A percentile compares a stretch with the other conserved stretches of the same genome.
Evolutionary conservation across 148 eudicot species (phyloP).

Genomic region (Suaeda aralocaspica): DNA sequence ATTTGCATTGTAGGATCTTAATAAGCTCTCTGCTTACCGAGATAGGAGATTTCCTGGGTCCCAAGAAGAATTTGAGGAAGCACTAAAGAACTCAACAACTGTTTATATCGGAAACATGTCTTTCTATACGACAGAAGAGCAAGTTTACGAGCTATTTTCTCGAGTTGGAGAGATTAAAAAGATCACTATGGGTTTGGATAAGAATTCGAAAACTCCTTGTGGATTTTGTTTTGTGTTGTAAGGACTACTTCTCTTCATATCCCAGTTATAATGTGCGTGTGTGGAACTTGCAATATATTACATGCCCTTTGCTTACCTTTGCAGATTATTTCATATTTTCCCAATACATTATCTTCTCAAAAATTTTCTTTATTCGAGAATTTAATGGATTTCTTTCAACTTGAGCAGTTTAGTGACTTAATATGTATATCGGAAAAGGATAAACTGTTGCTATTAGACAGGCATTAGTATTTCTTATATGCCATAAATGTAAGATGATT

Average conservation of each 20-base stretch:
- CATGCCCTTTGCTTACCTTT: not conserved
- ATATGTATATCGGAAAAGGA: not conserved
- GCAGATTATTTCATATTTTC: not conserved
- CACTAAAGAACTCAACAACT: slow-evolving; percentile 68
- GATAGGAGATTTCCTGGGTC: slow-evolving; percentile 89
- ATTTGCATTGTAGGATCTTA: not conserved
- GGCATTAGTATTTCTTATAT: not conserved
- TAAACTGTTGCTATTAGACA: not conserved
- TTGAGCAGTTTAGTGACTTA: not conserved
- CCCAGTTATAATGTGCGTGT: not conserved
- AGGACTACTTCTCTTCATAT: slow-evolving; percentile 22
- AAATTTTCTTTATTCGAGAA: not conserved
- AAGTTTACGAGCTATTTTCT: slow-evolving; percentile 86
- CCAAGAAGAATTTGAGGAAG: slow-evolving; percentile 89
- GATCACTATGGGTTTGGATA: slow-evolving; percentile 94
- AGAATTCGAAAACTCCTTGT: slow-evolving; percentile 94
- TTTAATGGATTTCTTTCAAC: not conserved
- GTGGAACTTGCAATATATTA: not conserved
- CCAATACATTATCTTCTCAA: not conserved
- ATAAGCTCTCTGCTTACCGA: slow-evolving; percentile 47
- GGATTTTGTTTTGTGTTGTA: slow-evolving; percentile 94
- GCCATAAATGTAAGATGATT: not conserved
- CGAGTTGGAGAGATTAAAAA: slow-evolving; percentile 91
- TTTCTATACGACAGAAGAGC: slow-evolving; percentile 95
- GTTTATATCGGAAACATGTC: slow-evolving; percentile 94